A percentile compares a stretch with the other conserved stretches of the same genome.
These are phyloP conservation scores for Leptographium galeiforme DNA, from an alignment of 2,329 filamentous ascomycete species.

Conservation along the genomic window DNA sequence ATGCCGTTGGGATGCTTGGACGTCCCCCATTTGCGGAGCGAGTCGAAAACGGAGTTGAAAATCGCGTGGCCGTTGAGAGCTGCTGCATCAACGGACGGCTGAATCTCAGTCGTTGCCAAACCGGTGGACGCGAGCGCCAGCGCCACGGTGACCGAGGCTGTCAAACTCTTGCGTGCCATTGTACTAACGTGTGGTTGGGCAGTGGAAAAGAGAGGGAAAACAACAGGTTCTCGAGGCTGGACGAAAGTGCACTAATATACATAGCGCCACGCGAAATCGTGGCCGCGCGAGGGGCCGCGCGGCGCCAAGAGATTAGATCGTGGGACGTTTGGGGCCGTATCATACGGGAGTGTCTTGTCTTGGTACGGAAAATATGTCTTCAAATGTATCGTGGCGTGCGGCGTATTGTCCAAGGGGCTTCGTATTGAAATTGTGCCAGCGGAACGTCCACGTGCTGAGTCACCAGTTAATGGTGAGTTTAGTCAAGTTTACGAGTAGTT, in stretches of 20 bases:
- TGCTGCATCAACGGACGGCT: neutral
- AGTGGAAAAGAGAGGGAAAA: neutral
- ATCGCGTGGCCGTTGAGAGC: conserved; percentile 25
- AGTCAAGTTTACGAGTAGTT: too few species aligned
- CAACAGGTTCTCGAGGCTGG: too few species aligned
- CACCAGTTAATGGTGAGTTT: too few species aligned
- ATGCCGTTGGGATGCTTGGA: conserved; percentile 64
- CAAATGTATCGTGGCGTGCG: too few species aligned
- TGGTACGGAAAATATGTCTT: too few species aligned
- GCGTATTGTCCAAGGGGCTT: too few species aligned
- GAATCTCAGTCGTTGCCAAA: neutral
- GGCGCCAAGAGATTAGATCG: neutral
- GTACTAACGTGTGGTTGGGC: neutral
- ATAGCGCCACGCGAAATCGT: neutral
- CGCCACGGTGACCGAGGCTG: neutral
- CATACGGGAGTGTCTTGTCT: too few species aligned
- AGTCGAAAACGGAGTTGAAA: conserved; percentile 36
- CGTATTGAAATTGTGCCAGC: too few species aligned
- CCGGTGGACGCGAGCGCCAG: neutral
- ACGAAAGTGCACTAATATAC: too few species aligned
- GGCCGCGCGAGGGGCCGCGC: neutral
- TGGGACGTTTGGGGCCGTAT: too few species aligned
- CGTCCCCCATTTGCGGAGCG: conserved; percentile 53
- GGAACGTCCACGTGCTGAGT: too few species aligned
- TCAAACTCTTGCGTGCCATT: neutral